Conservation (phyloP, 805 yeast genomes). For the Saccharomycopsis olivae region DNA sequence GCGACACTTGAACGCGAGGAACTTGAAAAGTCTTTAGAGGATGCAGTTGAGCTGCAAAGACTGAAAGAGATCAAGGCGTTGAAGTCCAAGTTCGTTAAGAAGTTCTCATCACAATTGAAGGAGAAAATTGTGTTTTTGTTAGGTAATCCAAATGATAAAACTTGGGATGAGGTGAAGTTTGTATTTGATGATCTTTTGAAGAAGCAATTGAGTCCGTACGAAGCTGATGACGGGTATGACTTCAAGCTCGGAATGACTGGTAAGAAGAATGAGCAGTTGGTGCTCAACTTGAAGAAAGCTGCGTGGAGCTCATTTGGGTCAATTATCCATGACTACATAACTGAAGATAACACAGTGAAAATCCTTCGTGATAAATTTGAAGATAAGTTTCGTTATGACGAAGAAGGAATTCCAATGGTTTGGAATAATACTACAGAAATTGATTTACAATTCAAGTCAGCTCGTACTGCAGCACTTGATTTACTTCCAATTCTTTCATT, state of each 20-base stretch:
- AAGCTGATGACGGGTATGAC: conserved; percentile 29
- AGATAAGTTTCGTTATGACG: conserved; percentile 72
- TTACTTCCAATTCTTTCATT: conserved; percentile 49
- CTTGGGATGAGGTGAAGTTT: conserved; percentile 51
- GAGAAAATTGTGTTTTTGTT: conserved; percentile 41
- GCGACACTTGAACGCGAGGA: conserved; percentile 17
- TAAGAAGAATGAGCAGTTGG: conserved; percentile 32
- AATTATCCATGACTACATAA: conserved; percentile 48
- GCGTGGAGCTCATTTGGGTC: conserved; percentile 61
- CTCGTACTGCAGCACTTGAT: conserved; percentile 47
- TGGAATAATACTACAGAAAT: conserved; percentile 71
- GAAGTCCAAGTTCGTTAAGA: conserved; percentile 35
- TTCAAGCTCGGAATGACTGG: conserved; percentile 53
- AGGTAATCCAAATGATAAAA: conserved; percentile 35
- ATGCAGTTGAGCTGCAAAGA: conserved; percentile 25
- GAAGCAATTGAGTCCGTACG: conserved; percentile 25
- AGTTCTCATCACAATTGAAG: conserved; percentile 34
- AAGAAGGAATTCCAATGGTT: conserved; percentile 67
- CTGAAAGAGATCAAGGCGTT: conserved; percentile 33
- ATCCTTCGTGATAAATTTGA: conserved; percentile 76
- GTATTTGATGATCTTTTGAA: conserved; percentile 31
- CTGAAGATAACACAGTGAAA: conserved; percentile 53
- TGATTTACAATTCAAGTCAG: conserved; percentile 48
- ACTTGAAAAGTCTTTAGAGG: conserved; percentile 25
- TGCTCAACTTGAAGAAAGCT: conserved; percentile 34